Evolutionary conservation across 169 alveolate species (phyloP).

Genomic region (Theileria sp.): DNA sequence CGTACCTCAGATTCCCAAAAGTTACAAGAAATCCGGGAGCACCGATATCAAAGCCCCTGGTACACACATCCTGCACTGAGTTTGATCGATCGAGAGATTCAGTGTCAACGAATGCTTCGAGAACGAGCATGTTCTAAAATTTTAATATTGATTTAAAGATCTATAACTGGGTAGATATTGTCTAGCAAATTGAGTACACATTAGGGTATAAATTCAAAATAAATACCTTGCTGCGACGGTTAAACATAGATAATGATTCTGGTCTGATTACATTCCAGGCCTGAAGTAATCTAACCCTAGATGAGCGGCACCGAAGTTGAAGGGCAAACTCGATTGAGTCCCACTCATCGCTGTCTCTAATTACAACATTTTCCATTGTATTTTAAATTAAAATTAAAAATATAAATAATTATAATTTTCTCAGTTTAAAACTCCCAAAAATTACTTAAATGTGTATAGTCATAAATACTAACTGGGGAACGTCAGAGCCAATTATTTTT

Average conservation of each 20-base stretch:
- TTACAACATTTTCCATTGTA: constrained; percentile 57
- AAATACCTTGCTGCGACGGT: constrained; percentile 50
- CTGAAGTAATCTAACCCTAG: constrained; percentile 75
- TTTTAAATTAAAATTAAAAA: background rate
- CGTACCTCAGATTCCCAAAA: constrained; percentile 84
- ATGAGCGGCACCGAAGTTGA: constrained; percentile 72
- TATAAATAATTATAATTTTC: background rate
- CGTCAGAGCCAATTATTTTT: background rate
- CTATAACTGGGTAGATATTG: background rate
- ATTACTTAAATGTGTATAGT: constrained; percentile 8
- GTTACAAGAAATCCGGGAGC: constrained; percentile 81
- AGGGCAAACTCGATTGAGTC: constrained; percentile 70
- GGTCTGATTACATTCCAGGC: constrained; percentile 75
- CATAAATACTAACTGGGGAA: constrained; percentile 5
- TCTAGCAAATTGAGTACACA: background rate
- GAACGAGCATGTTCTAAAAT: constrained; percentile 71
- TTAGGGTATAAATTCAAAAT: background rate
- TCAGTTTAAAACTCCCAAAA: background rate
- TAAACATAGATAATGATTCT: constrained; percentile 61
- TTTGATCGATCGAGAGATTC: constrained; percentile 80
- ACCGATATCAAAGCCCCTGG: constrained; percentile 83
- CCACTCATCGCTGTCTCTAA: constrained; percentile 78
- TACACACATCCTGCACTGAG: constrained; percentile 83
- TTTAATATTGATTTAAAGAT: constrained; percentile 29
- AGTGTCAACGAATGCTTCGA: constrained; percentile 81